phyloP scores from a whole-genome alignment of 306 rosid species.

The Vachellia collinsii region DNA sequence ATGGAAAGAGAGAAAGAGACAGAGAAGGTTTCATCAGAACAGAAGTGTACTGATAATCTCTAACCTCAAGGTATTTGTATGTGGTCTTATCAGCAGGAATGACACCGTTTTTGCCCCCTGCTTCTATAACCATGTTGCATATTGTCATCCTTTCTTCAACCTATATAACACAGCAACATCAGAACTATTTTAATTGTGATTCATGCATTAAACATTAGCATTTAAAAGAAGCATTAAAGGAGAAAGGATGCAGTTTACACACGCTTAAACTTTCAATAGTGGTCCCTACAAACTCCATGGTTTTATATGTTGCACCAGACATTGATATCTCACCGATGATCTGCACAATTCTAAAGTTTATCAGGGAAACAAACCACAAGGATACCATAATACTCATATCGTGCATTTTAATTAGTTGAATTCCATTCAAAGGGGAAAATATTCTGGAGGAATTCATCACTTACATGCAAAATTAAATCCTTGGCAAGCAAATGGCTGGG shows the following conservation, averaged over 20 bases:
- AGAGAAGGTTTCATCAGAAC: neutral
- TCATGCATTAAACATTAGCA: neutral
- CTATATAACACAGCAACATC: constrained; percentile 42
- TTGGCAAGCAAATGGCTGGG: constrained; percentile 91
- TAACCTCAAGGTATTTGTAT: constrained; percentile 84
- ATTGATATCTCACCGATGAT: constrained; percentile 91
- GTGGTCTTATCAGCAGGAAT: constrained; percentile 79
- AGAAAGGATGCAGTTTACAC: constrained; percentile 33
- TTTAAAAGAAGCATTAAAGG: neutral
- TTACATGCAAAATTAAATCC: constrained; percentile 91
- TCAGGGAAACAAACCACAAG: constrained; percentile 19
- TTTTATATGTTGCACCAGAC: constrained; percentile 91
- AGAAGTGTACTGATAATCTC: constrained; percentile 24
- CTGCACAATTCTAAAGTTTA: constrained; percentile 46
- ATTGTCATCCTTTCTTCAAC: constrained; percentile 95
- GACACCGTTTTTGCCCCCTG: constrained; percentile 88
- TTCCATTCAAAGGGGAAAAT: constrained; percentile 19
- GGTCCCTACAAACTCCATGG: constrained; percentile 96
- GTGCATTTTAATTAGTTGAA: constrained; percentile 1
- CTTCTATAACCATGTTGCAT: constrained; percentile 95
- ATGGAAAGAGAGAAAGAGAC: neutral
- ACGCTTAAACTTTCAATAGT: constrained; percentile 85
- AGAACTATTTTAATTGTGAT: constrained; percentile 23
- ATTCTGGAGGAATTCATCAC: constrained; percentile 36
- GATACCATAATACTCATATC: constrained; percentile 4